Evolutionary conservation across 768 basidiomycete genomes (phyloP), one percentile per base, ranked within the genome.

Genomic region (Polyporus arcularius): DNA sequence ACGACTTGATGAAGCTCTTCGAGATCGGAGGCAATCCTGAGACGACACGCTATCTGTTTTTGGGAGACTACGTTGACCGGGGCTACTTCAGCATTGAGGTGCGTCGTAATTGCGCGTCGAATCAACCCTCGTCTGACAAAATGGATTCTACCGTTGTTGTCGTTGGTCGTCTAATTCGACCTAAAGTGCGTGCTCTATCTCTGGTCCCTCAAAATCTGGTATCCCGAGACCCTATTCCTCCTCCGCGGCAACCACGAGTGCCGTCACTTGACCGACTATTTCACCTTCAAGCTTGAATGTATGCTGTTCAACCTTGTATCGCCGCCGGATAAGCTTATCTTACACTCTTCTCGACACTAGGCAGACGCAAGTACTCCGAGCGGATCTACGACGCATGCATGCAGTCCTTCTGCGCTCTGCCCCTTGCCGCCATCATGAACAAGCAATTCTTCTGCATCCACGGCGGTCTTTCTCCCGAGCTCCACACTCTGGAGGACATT

Each of bases 141-240:
- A 6, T 31, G 30, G 35, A 28, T 28, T 4, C 32, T 55, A 52
- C 41, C 31, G 41, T 28, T 41, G 16, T 45, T 39, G 2, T 51
- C 16, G 51, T 54, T 57, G 48, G 42, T 38, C 52, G 38, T 55
- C 32, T 21, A 11, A 53, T 43, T 61, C 15, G 53, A 42, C 40
- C 50, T 51, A 57, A 68, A 98, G 96, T 98, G 96, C 72, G 96
- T 98, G 18, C 79, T 98, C 48, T 99, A 99, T 74, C 83, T 99
- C 31, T 99, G 96, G 96, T 85, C 94, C 2, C 82, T 99, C 74
- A 99, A 99, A 80, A 98, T 99, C 73, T 98, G 96, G 95, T 98
- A 98, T 75, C 97, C 97, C 53, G 88, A 96, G 67, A 97, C 96
- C 30, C 81, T 98, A 40, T 98, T 96, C 82, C 85, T 99, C 42